A percentile compares a stretch with the other conserved stretches of the same genome.
phyloP scores from a whole-genome alignment of 176 grass and related monocot genomes.

The Melocanna baccifera region DNA sequence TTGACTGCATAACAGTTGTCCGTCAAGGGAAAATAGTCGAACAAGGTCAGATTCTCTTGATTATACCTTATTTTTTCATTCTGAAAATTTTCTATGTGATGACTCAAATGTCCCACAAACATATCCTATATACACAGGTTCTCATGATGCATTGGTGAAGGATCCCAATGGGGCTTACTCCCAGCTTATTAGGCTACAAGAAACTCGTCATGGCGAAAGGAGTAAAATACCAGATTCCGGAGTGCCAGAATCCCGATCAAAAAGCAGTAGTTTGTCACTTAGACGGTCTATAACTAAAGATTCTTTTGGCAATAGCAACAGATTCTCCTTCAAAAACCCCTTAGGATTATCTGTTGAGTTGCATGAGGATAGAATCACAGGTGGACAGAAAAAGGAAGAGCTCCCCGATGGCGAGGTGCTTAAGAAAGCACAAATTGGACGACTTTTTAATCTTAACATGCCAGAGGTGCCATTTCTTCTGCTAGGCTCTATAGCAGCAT shows the following conservation, averaged over 20 bases:
- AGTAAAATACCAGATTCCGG: slow-evolving; percentile 1
- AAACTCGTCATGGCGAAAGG: slow-evolving; percentile 35
- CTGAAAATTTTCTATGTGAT: neutral
- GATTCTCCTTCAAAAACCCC: slow-evolving; percentile 39
- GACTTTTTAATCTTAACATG: slow-evolving; percentile 61
- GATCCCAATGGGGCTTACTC: slow-evolving; percentile 66
- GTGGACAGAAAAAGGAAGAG: slow-evolving; percentile 19
- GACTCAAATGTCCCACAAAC: neutral
- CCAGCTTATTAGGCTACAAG: slow-evolving; percentile 67
- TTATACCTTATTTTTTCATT: slow-evolving; percentile 10
- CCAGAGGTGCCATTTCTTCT: slow-evolving; percentile 65
- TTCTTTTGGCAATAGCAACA: slow-evolving; percentile 42
- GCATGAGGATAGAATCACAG: slow-evolving; percentile 9
- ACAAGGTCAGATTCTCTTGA: slow-evolving; percentile 51
- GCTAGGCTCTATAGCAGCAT: slow-evolving; percentile 62
- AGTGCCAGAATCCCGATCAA: slow-evolving; percentile 28
- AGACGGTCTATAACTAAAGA: slow-evolving; percentile 39
- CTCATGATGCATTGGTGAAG: slow-evolving; percentile 69
- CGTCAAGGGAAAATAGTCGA: slow-evolving; percentile 72
- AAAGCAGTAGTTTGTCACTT: slow-evolving; percentile 33
- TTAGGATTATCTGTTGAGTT: slow-evolving; percentile 29
- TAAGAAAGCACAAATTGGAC: slow-evolving; percentile 42
- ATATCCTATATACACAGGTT: slow-evolving; percentile 38
- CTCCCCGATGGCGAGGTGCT: neutral
- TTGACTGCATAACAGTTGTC: slow-evolving; percentile 68